Evolutionary conservation across 495 filamentous ascomycete genomes (phyloP).

Genomic region (Thermochaetoides thermophila): DNA sequence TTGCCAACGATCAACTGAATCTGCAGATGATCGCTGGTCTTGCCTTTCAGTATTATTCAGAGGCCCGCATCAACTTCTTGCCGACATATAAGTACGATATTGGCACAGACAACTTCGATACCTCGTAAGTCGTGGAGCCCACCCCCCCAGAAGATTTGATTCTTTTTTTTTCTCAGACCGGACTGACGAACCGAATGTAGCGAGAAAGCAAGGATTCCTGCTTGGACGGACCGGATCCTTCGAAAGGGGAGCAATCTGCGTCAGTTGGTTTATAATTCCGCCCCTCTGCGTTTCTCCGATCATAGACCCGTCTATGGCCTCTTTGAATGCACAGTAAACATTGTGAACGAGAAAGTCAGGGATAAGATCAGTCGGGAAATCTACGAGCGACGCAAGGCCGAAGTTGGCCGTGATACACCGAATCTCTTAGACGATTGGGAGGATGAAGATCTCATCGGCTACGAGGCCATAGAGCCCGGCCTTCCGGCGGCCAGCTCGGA

Average conservation of each 20-base stretch:
- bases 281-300: conserved; percentile 74
- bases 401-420: conserved; percentile 34
- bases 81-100: conserved; percentile 95
- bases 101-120: conserved; percentile 77
- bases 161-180: background rate
- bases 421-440: conserved; percentile 43
- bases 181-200: conserved; percentile 26
- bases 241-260: conserved; percentile 70
- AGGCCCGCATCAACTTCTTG: conserved; percentile 67
- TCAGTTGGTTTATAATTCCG: conserved; percentile 66
- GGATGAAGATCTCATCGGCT: conserved; percentile 59
- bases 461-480: conserved; percentile 61
- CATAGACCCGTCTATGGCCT: conserved; percentile 84
- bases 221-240: conserved; percentile 91
- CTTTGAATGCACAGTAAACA: conserved; percentile 69
- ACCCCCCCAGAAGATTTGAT: background rate
- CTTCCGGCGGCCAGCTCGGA: conserved; percentile 86
- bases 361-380: conserved; percentile 54
- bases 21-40: conserved; percentile 89
- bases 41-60: conserved; percentile 81
- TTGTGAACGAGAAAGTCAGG: conserved; percentile 59
- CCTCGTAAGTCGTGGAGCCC: conserved; percentile 45
- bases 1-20: conserved; percentile 93
- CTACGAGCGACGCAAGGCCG: conserved; percentile 50
- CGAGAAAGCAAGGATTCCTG: conserved; percentile 87